These are phyloP conservation scores for Rhodotorula sp. DNA, from an alignment of 1,284 basidiomycete species.

Conservation along the genomic window DNA sequence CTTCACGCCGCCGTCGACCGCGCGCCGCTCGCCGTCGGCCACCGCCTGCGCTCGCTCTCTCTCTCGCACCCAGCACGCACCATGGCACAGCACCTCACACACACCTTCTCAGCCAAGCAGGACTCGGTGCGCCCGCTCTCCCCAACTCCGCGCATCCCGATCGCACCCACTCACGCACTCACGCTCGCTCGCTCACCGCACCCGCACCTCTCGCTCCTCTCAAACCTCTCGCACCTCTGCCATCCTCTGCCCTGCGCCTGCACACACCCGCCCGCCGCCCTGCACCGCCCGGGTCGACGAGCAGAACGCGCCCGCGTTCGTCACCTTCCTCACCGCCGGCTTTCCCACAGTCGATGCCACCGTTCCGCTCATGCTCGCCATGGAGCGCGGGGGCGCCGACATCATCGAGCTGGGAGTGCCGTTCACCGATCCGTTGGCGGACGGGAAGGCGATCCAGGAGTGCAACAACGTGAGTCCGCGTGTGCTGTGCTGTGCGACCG, in stretches of 20 bases:
- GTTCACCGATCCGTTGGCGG: conserved; percentile 94
- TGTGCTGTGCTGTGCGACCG: no score
- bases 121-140: conserved; percentile 55
- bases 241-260: no score
- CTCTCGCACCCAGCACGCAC: not conserved
- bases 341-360: conserved; percentile 77
- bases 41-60: not conserved
- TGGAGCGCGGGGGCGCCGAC: conserved; percentile 90
- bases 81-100: conserved; percentile 31
- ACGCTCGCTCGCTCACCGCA: not conserved
- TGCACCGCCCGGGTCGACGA: not conserved
- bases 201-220: conserved; percentile 1
- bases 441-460: conserved; percentile 82
- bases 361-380: conserved; percentile 80
- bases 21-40: not conserved
- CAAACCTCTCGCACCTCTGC: no score
- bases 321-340: conserved; percentile 85
- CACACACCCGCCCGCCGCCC: no score
- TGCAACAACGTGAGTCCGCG: conserved; percentile 73
- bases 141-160: not conserved
- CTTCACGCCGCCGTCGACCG: no score
- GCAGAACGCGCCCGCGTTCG: conserved; percentile 44
- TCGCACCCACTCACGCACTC: not conserved
- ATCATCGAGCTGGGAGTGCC: conserved; percentile 95
- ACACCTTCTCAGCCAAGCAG: conserved; percentile 64